Base-by-base conservation (phyloP, 371 early-diverging fungal species). In the Rhizopus delemar region DNA sequence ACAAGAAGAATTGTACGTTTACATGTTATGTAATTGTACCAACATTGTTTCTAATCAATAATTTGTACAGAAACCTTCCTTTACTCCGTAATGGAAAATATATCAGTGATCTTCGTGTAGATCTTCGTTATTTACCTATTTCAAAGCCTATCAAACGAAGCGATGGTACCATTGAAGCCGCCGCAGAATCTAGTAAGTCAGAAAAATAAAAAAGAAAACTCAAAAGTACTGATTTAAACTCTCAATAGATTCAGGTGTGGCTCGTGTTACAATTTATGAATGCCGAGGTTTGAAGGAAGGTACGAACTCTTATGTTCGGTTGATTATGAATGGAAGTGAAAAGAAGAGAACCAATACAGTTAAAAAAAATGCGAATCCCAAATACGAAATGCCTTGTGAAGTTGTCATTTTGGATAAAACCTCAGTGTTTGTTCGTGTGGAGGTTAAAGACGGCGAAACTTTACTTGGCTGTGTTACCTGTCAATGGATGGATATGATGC, bases 71-170 rank as follows among this genome's bases (percentile, higher is more conserved):
- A 8, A 70, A 69, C 22, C 56, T 80, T 8, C 35, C 68, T 31
- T 41, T 80, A 11, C 48, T 72, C 13, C 80, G 80, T 53, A 76
- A 81, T 54, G 83, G 78, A 45, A 86, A 84, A 29, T 66, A 75
- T 38, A 63, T 78, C 15, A 74, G 78, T 31, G 77, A 83, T 60
- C 63, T 88, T 45, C 74, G 75, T 29, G 78, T 83, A 13, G 83
- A 85, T 61, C 61, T 85, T 56, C 71, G 77, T 22, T 87, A 87
- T 53, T 72, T 82, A 53, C 88, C 86, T 4, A 86, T 87, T 13
- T 80, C 84, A 39, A 80, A 79, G 32, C 82, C 85, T 34, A 71
- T 66, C 11, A 78, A 65, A 13, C 61, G 64, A 36, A 74, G 69
- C 0, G 78, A 75, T 57, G 78, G 80, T 32, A 74, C 69, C 0